A percentile compares a stretch with the other conserved stretches of the same genome.
Evolutionary conservation across 768 basidiomycete genomes (phyloP).

Genomic region (Collybiopsis confluens): DNA sequence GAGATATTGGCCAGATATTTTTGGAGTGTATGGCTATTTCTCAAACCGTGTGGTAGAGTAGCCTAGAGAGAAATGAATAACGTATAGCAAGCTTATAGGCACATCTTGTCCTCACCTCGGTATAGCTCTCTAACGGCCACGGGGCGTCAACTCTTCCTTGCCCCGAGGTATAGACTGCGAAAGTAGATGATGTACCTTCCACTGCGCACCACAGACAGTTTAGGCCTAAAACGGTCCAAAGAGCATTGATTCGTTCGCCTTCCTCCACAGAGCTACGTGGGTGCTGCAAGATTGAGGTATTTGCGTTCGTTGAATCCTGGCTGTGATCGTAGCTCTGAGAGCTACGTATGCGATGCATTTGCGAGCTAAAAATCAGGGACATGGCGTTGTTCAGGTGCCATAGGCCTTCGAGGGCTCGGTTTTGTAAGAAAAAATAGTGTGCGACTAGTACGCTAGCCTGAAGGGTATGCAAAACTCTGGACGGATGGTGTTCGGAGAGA

Average conservation of each 20-base stretch:
- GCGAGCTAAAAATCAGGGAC: conserved; percentile 20
- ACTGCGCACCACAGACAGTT: conserved; percentile 32
- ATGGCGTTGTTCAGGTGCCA: conserved; percentile 34
- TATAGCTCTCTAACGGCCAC: conserved; percentile 7
- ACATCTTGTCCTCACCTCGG: background rate
- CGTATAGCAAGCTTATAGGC: background rate
- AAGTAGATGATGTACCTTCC: conserved; percentile 27
- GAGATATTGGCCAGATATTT: background rate
- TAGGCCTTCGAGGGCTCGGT: conserved; percentile 35
- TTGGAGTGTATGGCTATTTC: background rate
- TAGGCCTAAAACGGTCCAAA: conserved; percentile 35
- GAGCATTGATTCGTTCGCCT: conserved; percentile 36
- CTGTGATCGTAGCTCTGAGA: background rate
- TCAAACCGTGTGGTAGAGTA: background rate
- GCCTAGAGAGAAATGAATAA: background rate
- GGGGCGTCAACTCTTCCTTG: conserved; percentile 8
- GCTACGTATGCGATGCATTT: conserved; percentile 19
- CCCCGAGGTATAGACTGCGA: conserved; percentile 22
- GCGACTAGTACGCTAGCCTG: conserved; percentile 36
- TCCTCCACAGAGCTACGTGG: conserved; percentile 31
- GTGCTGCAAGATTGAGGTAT: conserved; percentile 21
- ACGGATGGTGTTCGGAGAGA: conserved; percentile 25
- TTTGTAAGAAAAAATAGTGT: conserved; percentile 35
- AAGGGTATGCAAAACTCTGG: conserved; percentile 24
- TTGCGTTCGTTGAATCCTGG: background rate